Conservation (phyloP, 352 stramenopile genomes). For the Discostella stelligera region DNA sequence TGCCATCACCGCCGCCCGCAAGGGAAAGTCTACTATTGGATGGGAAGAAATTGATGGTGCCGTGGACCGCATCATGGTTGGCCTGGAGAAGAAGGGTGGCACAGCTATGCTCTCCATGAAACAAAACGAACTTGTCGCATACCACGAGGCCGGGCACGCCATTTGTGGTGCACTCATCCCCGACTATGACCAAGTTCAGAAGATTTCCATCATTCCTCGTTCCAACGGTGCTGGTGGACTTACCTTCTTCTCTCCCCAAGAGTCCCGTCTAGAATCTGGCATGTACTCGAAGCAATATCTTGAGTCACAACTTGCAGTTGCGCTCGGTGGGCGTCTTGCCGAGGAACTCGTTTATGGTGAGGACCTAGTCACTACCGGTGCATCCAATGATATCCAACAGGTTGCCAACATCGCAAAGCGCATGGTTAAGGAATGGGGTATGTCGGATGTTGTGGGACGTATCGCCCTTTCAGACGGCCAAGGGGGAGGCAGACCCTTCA, state of each 20-base stretch:
- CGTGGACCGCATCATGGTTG: conserved; percentile 86
- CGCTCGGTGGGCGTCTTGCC: conserved; percentile 79
- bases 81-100: conserved; percentile 85
- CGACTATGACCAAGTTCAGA: conserved; percentile 85
- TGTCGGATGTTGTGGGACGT: conserved; percentile 73
- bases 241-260: conserved; percentile 85
- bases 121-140: conserved; percentile 83
- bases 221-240: conserved; percentile 84
- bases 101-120: conserved; percentile 56
- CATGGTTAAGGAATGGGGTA: conserved; percentile 84
- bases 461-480: conserved; percentile 58
- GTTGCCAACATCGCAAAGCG: conserved; percentile 81
- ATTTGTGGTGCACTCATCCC: conserved; percentile 81
- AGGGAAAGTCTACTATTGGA: conserved; percentile 80
- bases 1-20: conserved; percentile 82
- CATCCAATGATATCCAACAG: conserved; percentile 84
- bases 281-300: conserved; percentile 85
- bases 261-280: conserved; percentile 81
- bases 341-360: conserved; percentile 84
- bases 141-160: conserved; percentile 86
- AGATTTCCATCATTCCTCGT: conserved; percentile 85
- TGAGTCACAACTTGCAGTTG: conserved; percentile 79
- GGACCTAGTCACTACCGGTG: conserved; percentile 81
- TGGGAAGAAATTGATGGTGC: conserved; percentile 87
- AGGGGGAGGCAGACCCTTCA: conserved; percentile 62